Base-by-base conservation (phyloP, 2,329 filamentous ascomycete species). In the Diaporthe ilicicola region DNA sequence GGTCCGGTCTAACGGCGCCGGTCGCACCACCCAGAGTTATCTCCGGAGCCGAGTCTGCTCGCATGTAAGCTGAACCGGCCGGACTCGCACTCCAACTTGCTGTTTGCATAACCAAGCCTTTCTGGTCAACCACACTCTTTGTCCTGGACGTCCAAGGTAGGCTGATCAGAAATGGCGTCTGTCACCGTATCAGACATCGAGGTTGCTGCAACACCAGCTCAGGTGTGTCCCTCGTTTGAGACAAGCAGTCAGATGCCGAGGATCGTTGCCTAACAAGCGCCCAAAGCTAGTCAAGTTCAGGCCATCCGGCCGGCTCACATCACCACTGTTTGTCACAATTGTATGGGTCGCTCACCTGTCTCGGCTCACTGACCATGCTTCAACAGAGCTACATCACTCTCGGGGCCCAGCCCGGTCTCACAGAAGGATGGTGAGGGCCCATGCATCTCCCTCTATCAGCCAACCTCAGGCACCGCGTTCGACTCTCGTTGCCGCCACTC, bases 171-270 rank as follows among this genome's bases (percentile, higher is more conserved):
- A 51, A 66, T 72, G 70, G 34, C 70, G 59, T 72, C 70, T 50
- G 70, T 70, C 27, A 85, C 61, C 82, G 83, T 93, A 65, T 97
- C 97, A 77, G 90, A 94, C 73, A 89, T 89, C 75, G 92, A 91
- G 1, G 83, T 82, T 6, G 93, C 95, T 75, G 94, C 97, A 82
- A 90, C 91, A 1, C 84, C 84, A 72, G 94, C 94, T 29, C 95
- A 97, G 81, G 93, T 91, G 84, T 83, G 87, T 84, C 86, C 79
- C 85, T 82, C 55, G 34, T 50, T 27, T 54, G 19, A 46, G 29
- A 27, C 32, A 67, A 67, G 37, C 65, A 48, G 42, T 53, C n/a
- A 37, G 39, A 37, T 29, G 42, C 24, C 51, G 9, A 69, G 39
- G 24, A 53, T 29, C 55, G 19, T 9, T 70, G 62, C 48, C 61